phyloP scores from a whole-genome alignment of 139 green algal genomes.

The Desmodesmus armatus region DNA sequence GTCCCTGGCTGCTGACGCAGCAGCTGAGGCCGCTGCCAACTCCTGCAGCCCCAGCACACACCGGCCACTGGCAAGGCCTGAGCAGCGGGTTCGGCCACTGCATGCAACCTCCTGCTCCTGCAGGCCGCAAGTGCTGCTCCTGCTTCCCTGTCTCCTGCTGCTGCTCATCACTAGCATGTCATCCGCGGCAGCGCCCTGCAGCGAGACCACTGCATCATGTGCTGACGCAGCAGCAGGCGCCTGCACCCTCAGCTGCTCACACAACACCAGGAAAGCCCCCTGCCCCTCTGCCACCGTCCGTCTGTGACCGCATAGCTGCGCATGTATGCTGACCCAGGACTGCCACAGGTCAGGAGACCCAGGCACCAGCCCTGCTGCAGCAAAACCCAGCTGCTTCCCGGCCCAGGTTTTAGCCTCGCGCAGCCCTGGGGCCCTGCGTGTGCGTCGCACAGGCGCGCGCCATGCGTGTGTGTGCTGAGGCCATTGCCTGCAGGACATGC shows the following conservation, averaged over 20 bases:
- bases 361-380: constrained; percentile 65
- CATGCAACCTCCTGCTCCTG: constrained; percentile 10
- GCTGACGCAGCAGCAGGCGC: not conserved
- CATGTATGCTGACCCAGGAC: constrained; percentile 66
- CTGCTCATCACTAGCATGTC: constrained; percentile 23
- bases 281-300: not conserved
- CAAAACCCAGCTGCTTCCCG: constrained; percentile 64
- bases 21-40: not conserved
- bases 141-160: not conserved
- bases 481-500: constrained; percentile 59
- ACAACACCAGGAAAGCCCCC: constrained; percentile 2
- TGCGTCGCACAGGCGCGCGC: constrained; percentile 13
- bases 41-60: not conserved
- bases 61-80: constrained; percentile 36
- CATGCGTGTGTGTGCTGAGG: constrained; percentile 55
- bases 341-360: constrained; percentile 51
- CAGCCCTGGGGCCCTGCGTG: constrained; percentile 58
- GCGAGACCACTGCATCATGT: constrained; percentile 11
- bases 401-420: constrained; percentile 72
- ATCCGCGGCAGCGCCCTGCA: not conserved
- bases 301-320: constrained; percentile 15
- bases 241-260: constrained; percentile 15
- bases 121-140: not conserved
- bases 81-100: constrained; percentile 32
- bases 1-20: constrained; percentile 52